These are phyloP conservation scores for Bipolaris oryzae DNA, from an alignment of 2,329 filamentous ascomycete species.

Conservation along the genomic window DNA sequence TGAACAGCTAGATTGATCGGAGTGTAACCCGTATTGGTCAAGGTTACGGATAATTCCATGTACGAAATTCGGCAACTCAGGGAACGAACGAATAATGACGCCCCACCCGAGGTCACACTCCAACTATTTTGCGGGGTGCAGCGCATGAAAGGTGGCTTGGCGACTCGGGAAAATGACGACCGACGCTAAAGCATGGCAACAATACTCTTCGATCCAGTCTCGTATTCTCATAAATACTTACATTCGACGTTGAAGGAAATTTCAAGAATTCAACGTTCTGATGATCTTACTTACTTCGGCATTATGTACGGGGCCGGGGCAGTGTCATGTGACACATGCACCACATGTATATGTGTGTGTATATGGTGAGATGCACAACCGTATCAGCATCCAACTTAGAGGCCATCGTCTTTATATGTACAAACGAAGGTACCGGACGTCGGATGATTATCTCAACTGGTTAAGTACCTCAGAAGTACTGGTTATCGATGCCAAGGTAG, in stretches of 20 bases:
- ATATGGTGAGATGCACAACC: too few species aligned
- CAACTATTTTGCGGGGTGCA: constrained; percentile 7
- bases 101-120: constrained; percentile 2
- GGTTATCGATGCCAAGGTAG: background rate
- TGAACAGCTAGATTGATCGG: background rate
- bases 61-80: background rate
- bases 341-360: too few species aligned
- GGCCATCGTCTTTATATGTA: too few species aligned
- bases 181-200: background rate
- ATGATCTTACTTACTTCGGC: too few species aligned
- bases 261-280: too few species aligned
- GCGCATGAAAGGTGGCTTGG: background rate
- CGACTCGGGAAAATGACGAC: constrained; percentile 3
- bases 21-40: background rate
- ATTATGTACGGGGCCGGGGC: background rate
- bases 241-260: fast-evolving
- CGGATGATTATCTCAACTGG: too few species aligned
- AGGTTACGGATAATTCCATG: background rate
- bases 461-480: background rate
- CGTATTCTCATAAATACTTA: background rate
- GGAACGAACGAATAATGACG: constrained; percentile 2
- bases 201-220: background rate
- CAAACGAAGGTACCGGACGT: too few species aligned
- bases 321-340: too few species aligned
- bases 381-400: too few species aligned